Percentiles rank a stretch among this genome's conserved stretches.
Evolutionary conservation across 352 stramenopile genomes (phyloP).

Genomic region (Thraustotheca clavata): DNA sequence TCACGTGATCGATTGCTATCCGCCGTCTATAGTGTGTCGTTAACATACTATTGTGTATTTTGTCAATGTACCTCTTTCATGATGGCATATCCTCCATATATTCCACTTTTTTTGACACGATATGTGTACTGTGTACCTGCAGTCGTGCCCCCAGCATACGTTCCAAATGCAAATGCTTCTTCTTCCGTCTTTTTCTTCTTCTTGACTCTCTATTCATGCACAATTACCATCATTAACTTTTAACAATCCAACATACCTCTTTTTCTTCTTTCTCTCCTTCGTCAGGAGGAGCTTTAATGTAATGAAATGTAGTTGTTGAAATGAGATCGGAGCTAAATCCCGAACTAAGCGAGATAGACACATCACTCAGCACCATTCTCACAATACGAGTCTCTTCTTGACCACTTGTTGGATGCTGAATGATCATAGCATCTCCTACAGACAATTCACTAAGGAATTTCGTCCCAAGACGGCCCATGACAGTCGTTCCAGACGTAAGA

Average conservation of each 20-base stretch:
- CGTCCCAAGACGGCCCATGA: conserved; percentile 76
- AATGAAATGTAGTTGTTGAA: conserved; percentile 82
- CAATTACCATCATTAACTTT: background rate
- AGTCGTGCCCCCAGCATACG: conserved; percentile 77
- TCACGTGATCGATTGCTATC: conserved; percentile 61
- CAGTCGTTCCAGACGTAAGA: conserved; percentile 76
- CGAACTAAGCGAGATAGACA: conserved; percentile 76
- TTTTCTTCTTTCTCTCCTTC: conserved; percentile 41
- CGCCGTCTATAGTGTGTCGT: conserved; percentile 25
- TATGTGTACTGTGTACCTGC: conserved; percentile 65
- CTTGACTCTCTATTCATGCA: background rate
- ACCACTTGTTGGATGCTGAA: conserved; percentile 81
- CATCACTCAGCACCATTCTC: conserved; percentile 85
- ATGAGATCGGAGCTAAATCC: conserved; percentile 85
- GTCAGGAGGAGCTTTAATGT: conserved; percentile 68
- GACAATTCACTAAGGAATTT: conserved; percentile 77
- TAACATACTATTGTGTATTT: background rate
- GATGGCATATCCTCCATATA: conserved; percentile 79
- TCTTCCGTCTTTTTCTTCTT: conserved; percentile 54
- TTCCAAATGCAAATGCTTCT: conserved; percentile 70
- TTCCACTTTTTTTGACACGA: conserved; percentile 74
- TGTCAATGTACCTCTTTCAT: conserved; percentile 54
- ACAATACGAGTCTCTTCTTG: conserved; percentile 84
- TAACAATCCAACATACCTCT: conserved; percentile 23
- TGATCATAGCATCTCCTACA: conserved; percentile 77